Evolutionary conservation across 139 green algal genomes (phyloP), one percentile per base, ranked within the genome.

Genomic region (Nannochloris sp.): DNA sequence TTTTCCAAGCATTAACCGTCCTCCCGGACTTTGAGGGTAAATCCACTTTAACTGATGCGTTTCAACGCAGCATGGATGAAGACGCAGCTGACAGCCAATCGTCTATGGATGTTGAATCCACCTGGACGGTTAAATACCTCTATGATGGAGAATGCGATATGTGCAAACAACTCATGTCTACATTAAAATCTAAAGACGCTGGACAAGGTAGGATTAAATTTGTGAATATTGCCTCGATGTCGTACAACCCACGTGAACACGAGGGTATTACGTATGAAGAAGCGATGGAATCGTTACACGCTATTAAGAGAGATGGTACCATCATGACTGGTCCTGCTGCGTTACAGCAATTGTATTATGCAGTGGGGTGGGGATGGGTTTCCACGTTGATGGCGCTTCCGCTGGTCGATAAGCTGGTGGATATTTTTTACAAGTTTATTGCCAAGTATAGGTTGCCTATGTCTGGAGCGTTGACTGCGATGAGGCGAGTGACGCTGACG

Each of bases 231-330:
- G 37, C 36, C 29, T 57, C 7, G 38, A 48, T 55, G 29, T 53
- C 62, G 29, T 89, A 89, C 54, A 60, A 72, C 61, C 42, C 70
- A 10, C 19, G 23, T 12, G 73, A 81, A 12, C 62, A 74, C 36
- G 77, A 80, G 34, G 74, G 64, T 56, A 71, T 78, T 23, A 55
- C 57, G 24, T 78, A 78, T 37, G 71, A 90, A 45, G 81, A 89
- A 53, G 85, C 82, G 1, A 90, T 90, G 83, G 71, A 81, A 53
- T 90, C 81, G 19, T 89, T 91, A 54, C 85, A 91, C 48, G 81
- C 79, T 9, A 87, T 91, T 61, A 56, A 68, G 23, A 69, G 71
- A 23, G 76, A 87, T 64, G 81, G 81, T 32, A 74, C 69, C 32
- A 65, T 78, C 25, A 48, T 73, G 1, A 73, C 54, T 24, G 85